A percentile compares a stretch with the other conserved stretches of the same genome.
Conservation (phyloP, 371 early-diverging fungal genomes). For the Lichtheimia hyalospora region DNA sequence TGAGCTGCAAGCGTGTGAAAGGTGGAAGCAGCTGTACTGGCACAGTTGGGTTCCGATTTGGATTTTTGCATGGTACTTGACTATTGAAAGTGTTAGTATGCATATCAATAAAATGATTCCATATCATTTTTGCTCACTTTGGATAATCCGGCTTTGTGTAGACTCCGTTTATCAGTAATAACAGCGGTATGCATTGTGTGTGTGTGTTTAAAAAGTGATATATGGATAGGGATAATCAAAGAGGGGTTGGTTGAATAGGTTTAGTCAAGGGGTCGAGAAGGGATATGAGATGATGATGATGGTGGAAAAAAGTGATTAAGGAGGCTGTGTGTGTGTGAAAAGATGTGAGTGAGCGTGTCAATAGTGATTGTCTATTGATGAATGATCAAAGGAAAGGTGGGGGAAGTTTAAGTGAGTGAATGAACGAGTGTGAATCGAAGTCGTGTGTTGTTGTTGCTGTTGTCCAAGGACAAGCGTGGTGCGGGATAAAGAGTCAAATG, state of each 20-base stretch:
- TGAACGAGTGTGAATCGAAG: no score
- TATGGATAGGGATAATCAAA: neutral
- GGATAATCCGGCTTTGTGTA: conserved; percentile 2
- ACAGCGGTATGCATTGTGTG: conserved; percentile 12
- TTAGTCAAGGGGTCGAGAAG: neutral
- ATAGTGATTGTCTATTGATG: no score
- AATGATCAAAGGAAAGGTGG: no score
- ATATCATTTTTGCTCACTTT: conserved; percentile 1
- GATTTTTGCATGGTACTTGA: conserved; percentile 42
- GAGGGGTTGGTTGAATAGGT: conserved; percentile 3
- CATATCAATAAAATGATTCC: neutral
- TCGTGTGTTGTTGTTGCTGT: no score
- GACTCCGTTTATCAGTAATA: conserved; percentile 14
- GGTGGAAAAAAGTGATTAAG: no score
- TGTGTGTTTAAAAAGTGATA: conserved; percentile 1
- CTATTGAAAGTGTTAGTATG: conserved; percentile 3
- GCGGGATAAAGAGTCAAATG: no score
- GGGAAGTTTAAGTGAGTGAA: no score
- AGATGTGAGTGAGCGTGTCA: no score
- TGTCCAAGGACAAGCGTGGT: no score
- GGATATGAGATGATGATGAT: no score
- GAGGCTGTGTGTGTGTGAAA: no score
- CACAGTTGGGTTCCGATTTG: conserved; percentile 43
- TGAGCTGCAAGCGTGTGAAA: conserved; percentile 20
- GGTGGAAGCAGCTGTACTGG: conserved; percentile 19